Percentiles rank a stretch among this genome's conserved stretches.
Evolutionary conservation across 345 rosid genomes (phyloP).

Genomic region (Eutrema heterophyllum): DNA sequence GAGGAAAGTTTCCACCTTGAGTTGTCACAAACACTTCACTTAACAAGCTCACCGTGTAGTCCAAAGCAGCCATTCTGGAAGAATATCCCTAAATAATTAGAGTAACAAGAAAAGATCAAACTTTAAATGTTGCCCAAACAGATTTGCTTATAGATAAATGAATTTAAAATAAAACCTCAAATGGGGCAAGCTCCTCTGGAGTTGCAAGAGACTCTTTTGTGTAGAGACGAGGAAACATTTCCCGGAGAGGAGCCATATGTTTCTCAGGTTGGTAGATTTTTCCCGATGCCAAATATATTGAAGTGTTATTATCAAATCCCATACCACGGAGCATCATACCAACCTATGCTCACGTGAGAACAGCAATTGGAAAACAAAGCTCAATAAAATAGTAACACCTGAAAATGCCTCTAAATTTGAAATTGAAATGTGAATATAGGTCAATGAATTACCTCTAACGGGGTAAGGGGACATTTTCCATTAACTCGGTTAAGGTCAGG

Average conservation of each 20-base stretch:
- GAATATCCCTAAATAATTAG: slow-evolving; percentile 58
- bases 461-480: slow-evolving; percentile 95
- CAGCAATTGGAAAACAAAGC: slow-evolving; percentile 17
- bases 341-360: slow-evolving; percentile 72
- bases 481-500: slow-evolving; percentile 75
- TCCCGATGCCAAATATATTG: slow-evolving; percentile 87
- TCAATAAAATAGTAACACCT: not conserved
- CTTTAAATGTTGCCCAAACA: not conserved
- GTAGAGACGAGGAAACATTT: slow-evolving; percentile 87
- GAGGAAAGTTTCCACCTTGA: slow-evolving; percentile 97
- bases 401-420: not conserved
- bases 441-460: slow-evolving; percentile 63
- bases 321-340: slow-evolving; percentile 95
- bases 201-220: slow-evolving; percentile 88
- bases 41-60: slow-evolving; percentile 77
- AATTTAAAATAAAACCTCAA: slow-evolving; percentile 45
- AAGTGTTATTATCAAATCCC: slow-evolving; percentile 87
- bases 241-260: slow-evolving; percentile 59
- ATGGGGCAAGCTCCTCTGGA: slow-evolving; percentile 78
- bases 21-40: slow-evolving; percentile 92
- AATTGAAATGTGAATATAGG: not conserved
- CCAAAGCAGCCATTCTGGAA: slow-evolving; percentile 94
- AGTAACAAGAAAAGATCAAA: slow-evolving; percentile 7
- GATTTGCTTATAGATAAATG: not conserved
- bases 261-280: slow-evolving; percentile 60